phyloP scores from a whole-genome alignment of 768 basidiomycete species.

The Lactarius evosmus region DNA sequence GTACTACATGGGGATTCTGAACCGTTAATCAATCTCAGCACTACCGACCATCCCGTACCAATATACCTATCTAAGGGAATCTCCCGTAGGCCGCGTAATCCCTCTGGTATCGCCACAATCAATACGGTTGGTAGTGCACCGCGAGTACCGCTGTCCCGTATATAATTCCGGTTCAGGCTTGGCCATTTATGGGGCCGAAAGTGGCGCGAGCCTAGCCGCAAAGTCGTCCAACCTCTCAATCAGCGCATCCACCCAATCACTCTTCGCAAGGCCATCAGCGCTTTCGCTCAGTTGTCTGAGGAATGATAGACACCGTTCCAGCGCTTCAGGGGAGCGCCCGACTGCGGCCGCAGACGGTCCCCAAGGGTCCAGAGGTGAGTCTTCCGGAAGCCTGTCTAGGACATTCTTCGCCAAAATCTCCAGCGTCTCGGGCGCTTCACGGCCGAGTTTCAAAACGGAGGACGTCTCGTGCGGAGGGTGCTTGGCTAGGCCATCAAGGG shows the following conservation, averaged over 20 bases:
- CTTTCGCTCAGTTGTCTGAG: not conserved
- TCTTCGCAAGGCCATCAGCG: not conserved
- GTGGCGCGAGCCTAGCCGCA: not conserved
- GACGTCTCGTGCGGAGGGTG: not conserved
- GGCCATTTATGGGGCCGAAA: not conserved
- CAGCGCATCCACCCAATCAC: not conserved
- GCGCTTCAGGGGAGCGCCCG: not conserved
- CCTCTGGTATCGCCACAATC: not conserved
- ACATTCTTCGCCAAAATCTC: not conserved
- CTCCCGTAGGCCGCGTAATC: not conserved
- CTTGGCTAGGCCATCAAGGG: not conserved
- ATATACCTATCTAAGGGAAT: no score
- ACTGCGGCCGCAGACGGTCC: not conserved
- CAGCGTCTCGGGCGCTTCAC: not conserved
- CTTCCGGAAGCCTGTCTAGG: not conserved
- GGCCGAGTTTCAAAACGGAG: not conserved
- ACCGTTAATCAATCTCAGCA: no score
- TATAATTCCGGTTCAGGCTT: not conserved
- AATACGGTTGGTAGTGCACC: conserved; percentile 3
- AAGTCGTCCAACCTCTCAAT: conserved; percentile 4
- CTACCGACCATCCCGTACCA: no score
- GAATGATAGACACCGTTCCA: not conserved
- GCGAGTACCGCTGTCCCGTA: not conserved
- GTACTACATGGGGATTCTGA: no score
- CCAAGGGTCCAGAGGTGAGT: not conserved